Base-by-base conservation (phyloP, 2,329 filamentous ascomycete species). In the Penicillium sp. region DNA sequence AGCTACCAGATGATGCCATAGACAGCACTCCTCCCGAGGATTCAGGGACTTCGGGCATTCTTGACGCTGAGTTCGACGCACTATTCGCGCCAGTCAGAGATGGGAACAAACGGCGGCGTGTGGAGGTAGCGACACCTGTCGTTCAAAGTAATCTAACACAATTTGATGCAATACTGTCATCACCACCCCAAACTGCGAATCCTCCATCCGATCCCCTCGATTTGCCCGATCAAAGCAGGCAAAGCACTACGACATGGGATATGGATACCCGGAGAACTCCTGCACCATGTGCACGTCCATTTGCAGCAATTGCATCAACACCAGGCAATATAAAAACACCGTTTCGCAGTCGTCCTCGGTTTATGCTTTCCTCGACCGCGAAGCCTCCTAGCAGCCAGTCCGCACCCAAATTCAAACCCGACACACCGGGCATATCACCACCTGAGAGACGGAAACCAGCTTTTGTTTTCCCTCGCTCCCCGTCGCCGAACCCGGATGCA, bases 391-490 rank as follows among this genome's bases (percentile, higher is more conserved):
- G 56, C 41, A 67, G 37, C 22, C 64, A 61, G 44, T 30, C 57
- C 14, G 19, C 53, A 14, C 55, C 55, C 19, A 31, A 54, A 47
- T 53, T 56, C 5, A 59, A 64, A 16, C 40, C 52, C 33, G 40
- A 56, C 45, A 57, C 64, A n/a, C 56, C 56, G 14, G 40, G 50
- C 3, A 33, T 59, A 12, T 61, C 63, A 5, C 55, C 58, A 1
- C 58, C 59, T 4, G 57, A 63, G 40, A 62, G 61, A 47, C 67
- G 65, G 22, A 75, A 73, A 55, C 73, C 73, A 4, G 56, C 60
- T 9, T 77, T 77, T 50, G 65, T 75, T 11, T 60, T 77, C 4
- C 75, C 75, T 3, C 67, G 66, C 35, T 73, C 71, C 0, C 73
- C 72, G 3, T 71, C 72, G 4, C 69, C 70, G 2, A 62, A 65